phyloP scores from a whole-genome alignment of 805 yeast genomes.

The Ogataea siamensis region DNA sequence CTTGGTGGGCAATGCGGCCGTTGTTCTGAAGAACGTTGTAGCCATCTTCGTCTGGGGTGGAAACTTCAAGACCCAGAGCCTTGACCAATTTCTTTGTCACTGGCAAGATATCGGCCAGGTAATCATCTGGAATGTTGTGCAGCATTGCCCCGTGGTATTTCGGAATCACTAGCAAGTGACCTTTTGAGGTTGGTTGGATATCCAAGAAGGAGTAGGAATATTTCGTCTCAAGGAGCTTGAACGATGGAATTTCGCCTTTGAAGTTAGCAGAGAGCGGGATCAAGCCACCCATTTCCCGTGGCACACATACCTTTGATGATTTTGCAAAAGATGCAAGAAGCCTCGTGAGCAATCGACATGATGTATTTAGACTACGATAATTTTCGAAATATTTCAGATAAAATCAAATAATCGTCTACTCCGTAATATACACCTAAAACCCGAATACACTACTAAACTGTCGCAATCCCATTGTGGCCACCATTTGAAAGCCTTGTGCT shows the following conservation, averaged over 20 bases:
- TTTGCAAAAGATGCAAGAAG: constrained; percentile 87
- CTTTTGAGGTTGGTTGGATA: constrained; percentile 87
- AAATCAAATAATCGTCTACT: not conserved
- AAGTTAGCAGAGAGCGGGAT: not conserved
- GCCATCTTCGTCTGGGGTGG: constrained; percentile 66
- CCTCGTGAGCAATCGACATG: constrained; percentile 40
- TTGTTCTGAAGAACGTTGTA: constrained; percentile 92
- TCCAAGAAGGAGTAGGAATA: constrained; percentile 82
- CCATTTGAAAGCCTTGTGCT: constrained; percentile 62
- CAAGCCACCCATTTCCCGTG: not conserved
- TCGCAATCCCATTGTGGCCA: constrained; percentile 40
- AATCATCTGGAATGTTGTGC: constrained; percentile 91
- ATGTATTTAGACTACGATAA: constrained; percentile 15
- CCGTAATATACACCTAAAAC: constrained; percentile 18
- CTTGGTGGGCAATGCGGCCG: constrained; percentile 93
- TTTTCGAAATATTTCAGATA: constrained; percentile 1
- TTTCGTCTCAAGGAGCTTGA: constrained; percentile 86
- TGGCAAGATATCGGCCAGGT: constrained; percentile 81
- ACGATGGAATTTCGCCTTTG: constrained; percentile 87
- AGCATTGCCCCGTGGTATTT: constrained; percentile 91
- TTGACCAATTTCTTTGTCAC: constrained; percentile 82
- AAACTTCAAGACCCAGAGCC: constrained; percentile 61
- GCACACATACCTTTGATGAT: constrained; percentile 72
- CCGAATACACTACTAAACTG: constrained; percentile 44
- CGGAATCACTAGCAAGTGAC: constrained; percentile 88